Evolutionary conservation across 1,284 basidiomycete genomes (phyloP), one percentile per base, ranked within the genome.

Genomic region (Calocybe gambosa): DNA sequence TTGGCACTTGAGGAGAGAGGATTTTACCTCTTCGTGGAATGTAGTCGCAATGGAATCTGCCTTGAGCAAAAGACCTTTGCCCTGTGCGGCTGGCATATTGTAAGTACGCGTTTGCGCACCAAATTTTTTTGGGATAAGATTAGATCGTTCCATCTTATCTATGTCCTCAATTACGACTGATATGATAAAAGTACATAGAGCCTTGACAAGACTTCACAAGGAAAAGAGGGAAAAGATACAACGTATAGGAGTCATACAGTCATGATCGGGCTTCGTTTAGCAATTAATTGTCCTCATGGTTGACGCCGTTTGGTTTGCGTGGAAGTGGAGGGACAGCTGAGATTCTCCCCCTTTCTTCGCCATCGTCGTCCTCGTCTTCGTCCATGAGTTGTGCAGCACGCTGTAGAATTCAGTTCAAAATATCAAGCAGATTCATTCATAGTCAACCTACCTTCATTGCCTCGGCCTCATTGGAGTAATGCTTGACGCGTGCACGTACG

Each of bases 391-490:
- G 63, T 51, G 75, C 73, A 23, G 87, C 85, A 53, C 73, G 77
- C 85, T 89, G 61, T n/a, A 50, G 2, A 35, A 37, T 39, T 29
- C 25, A 29, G 40, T 25, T 46, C 49, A 31, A 20, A 45, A n/a
- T n/a, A 23, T 23, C 39, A 55, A 45, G 26, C 16, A 21, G 18
- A 23, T 31, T 9, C 25, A 28, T 34, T 15, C 41, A 43, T 31
- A 42, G 20, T 47, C 39, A 15, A 49, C 63, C 42, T 59, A 85
- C 86, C 80, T 89, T 90, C 88, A 94, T 91, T 26, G 89, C 91
- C 60, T 92, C 88, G 1, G 89, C 91, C 64, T 94, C 91, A 47
- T 93, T 92, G 2, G 89, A 90, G 60, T 94, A 94, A 64, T 94
- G 91, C 48, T 83, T 73, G 45, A 85, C 87, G 29, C 90, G 77